Evolutionary conservation across 345 rosid species (phyloP), one percentile per base, ranked within the genome.

Genomic region (Linum usitatissimum): DNA sequence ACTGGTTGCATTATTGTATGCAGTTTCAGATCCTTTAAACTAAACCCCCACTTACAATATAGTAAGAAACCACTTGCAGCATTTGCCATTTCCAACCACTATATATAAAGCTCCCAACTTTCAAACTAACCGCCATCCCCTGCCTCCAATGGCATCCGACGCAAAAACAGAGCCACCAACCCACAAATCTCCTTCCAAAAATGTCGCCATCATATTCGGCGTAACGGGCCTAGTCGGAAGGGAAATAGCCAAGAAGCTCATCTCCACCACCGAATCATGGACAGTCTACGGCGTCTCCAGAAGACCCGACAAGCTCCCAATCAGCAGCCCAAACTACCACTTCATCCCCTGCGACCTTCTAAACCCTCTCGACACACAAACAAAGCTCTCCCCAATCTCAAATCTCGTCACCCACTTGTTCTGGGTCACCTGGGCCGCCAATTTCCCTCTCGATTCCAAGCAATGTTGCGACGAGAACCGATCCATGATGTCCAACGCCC

Each of bases 191-290:
- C 18, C 28, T 42, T 66, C 31, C 60, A 61, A 62, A 31, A 76
- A 77, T 67, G 92, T 83, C 10, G 96, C 96, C 8, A 62, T 85
- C 57, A 76, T 91, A 64, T 86, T 91, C 54, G 98, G 98, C 2
- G 96, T 74, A 10, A 88, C 95, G 0, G 98, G 98, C 51, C 87
- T 91, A 6, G 96, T 86, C 6, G 98, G 98, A 48, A 83, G 82
- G 62, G 92, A 86, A 77, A 73, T 91, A 28, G 81, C 80, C 57
- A 78, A 69, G 69, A 80, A 45, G 30, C 75, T 91, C 17, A 57
- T 70, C 66, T 78, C 84, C 6, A 80, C 72, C 70, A 20, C 79
- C 13, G 75, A 62, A n/a, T 86, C n/a, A n/a, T n/a, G 96, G 98
- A 86, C 76, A 75, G 90, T 91, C 34, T 86, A 83, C 9, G 96